phyloP scores from a whole-genome alignment of 129 eudicot species.

The Chrysanthemum makinoi region DNA sequence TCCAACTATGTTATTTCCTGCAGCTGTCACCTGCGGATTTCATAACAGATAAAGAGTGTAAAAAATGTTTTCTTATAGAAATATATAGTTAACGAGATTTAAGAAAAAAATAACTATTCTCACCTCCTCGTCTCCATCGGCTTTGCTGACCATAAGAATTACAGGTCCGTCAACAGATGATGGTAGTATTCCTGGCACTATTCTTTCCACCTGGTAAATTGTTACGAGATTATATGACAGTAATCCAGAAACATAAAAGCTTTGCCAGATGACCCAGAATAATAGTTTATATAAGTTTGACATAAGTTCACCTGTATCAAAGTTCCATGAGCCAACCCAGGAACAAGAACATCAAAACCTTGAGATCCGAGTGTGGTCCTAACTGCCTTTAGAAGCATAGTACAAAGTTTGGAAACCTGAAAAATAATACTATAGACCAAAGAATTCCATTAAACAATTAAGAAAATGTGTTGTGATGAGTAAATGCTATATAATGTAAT shows the following conservation, averaged over 20 bases:
- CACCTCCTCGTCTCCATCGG: conserved; percentile 99
- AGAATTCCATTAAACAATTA: conserved; percentile 24
- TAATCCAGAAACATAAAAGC: background rate
- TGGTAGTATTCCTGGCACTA: conserved; percentile 77
- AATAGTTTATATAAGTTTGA: background rate
- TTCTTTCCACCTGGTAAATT: conserved; percentile 68
- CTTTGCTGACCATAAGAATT: conserved; percentile 85
- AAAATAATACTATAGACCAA: conserved; percentile 47
- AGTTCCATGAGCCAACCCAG: conserved; percentile 83
- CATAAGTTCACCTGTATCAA: conserved; percentile 60
- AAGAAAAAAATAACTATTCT: background rate
- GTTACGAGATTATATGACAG: background rate
- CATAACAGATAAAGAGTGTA: background rate
- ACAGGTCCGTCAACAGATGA: conserved; percentile 66
- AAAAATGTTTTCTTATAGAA: background rate
- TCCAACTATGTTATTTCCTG: conserved; percentile 84
- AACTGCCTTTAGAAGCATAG: conserved; percentile 77
- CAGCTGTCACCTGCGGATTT: conserved; percentile 81
- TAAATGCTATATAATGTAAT: too few relatives aligned
- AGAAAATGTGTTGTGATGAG: conserved; percentile 17
- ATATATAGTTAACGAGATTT: background rate
- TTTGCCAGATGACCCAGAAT: background rate
- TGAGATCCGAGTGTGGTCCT: conserved; percentile 70
- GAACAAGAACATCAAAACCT: conserved; percentile 98
- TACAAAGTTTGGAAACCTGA: conserved; percentile 94